Evolutionary conservation across 345 rosid genomes (phyloP), one percentile per base, ranked within the genome.

Genomic region (Pelargonium nanum): DNA sequence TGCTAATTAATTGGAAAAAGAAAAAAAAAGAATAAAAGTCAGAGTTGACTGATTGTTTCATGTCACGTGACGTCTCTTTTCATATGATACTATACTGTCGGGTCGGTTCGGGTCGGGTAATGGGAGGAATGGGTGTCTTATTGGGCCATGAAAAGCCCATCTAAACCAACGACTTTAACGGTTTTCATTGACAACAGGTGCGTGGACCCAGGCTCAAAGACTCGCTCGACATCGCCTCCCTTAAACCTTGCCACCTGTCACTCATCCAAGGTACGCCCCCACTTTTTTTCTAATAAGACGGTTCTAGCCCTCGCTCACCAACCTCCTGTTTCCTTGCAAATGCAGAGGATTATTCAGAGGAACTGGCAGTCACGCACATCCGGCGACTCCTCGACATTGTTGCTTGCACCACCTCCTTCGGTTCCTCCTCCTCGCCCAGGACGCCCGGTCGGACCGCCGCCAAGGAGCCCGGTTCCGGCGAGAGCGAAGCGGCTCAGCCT

Each of bases 331-430:
- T n/a, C n/a, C n/a, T n/a, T n/a, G n/a, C n/a, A n/a, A n/a, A n/a
- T n/a, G 74, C 85, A 92, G 98, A 92, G 89, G 97, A 87, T 48
- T 92, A 89, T 63, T 72, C 78, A 4, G 89, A 89, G 70, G 94
- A 82, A 48, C 81, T 68, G 57, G 86, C 91, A 59, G 70, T 84
- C 58, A 77, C 83, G 25, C 95, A 89, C 78, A 79, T 89, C 50
- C 91, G 96, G 60, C 80, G 96, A 55, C 84, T 92, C 53, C 86
- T 92, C 22, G 97, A 92, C 79, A 85, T 92, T 53, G 89, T 89
- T 26, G 89, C 97, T 40, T 89, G 97, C 83, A 76, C 94, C 59
- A 85, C 84, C 72, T 73, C 77, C 61, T 92, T 89, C 73, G 81
- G 94, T 20, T 50, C 69, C 40, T 59, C 72, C 23, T 52, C 72